Conservation (phyloP, 202 grass and related monocot species). For the Schoenoplectus triqueter region DNA sequence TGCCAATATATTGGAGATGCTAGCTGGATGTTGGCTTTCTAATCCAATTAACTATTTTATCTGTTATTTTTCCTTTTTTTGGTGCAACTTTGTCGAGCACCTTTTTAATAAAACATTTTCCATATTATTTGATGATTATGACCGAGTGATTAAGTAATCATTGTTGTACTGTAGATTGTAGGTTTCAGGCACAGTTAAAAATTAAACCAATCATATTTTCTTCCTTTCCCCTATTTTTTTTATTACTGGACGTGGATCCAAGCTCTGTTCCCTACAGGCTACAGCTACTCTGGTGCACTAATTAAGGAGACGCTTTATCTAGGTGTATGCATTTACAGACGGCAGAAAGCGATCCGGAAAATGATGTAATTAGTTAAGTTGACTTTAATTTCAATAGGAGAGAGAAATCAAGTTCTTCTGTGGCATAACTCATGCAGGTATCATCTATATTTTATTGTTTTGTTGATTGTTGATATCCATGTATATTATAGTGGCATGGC, state of each 20-base stretch:
- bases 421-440: not conserved
- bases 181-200: conserved; percentile 12
- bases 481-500: too few relatives aligned
- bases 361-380: conserved; percentile 35
- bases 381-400: conserved; percentile 13
- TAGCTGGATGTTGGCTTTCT: not conserved
- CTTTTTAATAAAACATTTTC: not conserved
- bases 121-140: conserved; percentile 21
- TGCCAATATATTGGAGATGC: not conserved
- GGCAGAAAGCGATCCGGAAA: conserved; percentile 28
- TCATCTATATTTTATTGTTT: not conserved
- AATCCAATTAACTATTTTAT: not conserved
- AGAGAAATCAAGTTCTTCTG: conserved; percentile 27
- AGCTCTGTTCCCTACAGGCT: not conserved
- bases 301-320: conserved; percentile 25
- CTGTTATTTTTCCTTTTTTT: not conserved
- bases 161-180: conserved; percentile 11
- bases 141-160: conserved; percentile 20
- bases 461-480: too few relatives aligned
- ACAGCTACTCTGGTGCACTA: conserved; percentile 29
- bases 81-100: not conserved
- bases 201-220: not conserved
- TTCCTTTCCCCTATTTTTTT: not conserved
- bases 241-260: not conserved
- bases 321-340: conserved; percentile 26